Evolutionary conservation across 257 asterid species (phyloP).

Genomic region (Solanum corneliomulleri): DNA sequence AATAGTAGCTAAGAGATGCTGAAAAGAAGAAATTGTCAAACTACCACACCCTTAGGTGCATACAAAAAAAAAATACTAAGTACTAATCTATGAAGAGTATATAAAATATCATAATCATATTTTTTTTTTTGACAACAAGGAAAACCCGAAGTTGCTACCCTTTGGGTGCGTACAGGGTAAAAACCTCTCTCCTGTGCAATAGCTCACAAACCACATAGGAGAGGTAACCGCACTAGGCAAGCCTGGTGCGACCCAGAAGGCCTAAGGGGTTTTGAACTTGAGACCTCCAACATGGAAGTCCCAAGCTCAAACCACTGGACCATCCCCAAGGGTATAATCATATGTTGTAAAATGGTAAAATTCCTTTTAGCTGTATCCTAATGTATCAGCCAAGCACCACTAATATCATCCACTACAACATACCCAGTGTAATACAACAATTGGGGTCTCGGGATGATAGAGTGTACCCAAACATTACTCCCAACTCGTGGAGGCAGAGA

Average conservation of each 20-base stretch:
- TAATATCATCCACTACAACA: background rate
- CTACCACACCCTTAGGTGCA: background rate
- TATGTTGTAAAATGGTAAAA: background rate
- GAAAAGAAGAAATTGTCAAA: background rate
- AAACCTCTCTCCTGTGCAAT: too few species aligned
- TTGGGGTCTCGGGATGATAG: background rate
- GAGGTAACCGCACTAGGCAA: too few species aligned
- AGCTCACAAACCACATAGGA: too few species aligned
- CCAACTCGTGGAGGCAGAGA: background rate
- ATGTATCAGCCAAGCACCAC: background rate
- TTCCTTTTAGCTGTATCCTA: background rate
- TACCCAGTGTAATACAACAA: background rate
- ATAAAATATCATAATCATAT: background rate
- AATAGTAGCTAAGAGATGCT: background rate
- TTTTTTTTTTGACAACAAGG: too few species aligned
- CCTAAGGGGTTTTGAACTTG: too few species aligned
- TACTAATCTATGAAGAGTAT: background rate
- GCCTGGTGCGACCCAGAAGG: too few species aligned
- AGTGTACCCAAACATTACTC: background rate
- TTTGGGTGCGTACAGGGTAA: too few species aligned
- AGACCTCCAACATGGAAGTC: too few species aligned
- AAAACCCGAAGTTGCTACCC: too few species aligned
- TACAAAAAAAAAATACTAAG: background rate
- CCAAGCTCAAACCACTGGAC: too few species aligned
- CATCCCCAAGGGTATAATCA: background rate